Evolutionary conservation across 1,139 yeast species (phyloP), one percentile per base, ranked within the genome.

Genomic region (Kodamaea sp.): DNA sequence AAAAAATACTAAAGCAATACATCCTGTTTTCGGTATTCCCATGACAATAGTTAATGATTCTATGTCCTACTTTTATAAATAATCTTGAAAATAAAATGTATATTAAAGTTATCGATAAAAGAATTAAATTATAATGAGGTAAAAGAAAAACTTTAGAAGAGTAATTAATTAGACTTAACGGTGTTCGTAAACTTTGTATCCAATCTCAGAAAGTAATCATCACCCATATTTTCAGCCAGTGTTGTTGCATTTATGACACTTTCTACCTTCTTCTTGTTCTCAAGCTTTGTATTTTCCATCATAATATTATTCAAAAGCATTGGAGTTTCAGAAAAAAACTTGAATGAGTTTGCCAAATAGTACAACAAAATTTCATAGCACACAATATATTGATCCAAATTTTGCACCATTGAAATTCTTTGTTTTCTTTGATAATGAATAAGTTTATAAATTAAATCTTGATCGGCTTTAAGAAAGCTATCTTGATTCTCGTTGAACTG

Each of bases 11-110:
- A 41, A 46, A 2, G 56, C 66, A 2, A 62, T 83, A 2, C 75
- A 83, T 52, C 94, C 94, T 0, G 67, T 84, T 0, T 82, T 80
- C 58, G 87, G 85, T 0, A 50, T 84, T 10, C 85, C 90, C 2
- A 25, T 46, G 2, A 59, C 53, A 2, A 30, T 41, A 10, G 64
- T 61, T 2, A 55, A 54, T 10, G 46, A 42, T 8, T 61, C 62
- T 45, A 54, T 52, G 39, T 31, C 30, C 15, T 33, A 44, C 32
- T 47, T 47, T 34, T 31, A 38, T 34, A 25, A 23, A 27, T 34
- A 35, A 15, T 6, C 26, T 29, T 27, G 8, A 15, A 26, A 23
- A 28, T 24, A 7, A 6, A 12, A 31, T 23, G 12, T 9, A 31
- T 31, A 31, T 8, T n/a, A 15, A 31, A 22, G 11, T 31, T 29